A percentile compares a stretch with the other conserved stretches of the same genome.
These are phyloP conservation scores for Alternaria consortialis DNA, from an alignment of 2,329 filamentous ascomycete species.

Conservation along the genomic window DNA sequence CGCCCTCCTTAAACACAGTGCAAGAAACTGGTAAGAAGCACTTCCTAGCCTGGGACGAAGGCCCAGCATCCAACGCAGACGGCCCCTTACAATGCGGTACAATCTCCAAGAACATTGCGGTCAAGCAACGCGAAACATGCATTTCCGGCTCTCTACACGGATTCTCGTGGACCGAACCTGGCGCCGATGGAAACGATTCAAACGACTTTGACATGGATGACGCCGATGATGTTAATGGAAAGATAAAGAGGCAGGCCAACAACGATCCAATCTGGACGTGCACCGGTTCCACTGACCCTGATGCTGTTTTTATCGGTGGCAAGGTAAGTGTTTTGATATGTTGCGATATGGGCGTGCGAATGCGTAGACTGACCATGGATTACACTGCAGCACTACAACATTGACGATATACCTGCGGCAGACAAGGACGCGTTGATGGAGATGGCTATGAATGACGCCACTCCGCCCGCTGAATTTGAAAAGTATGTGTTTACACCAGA, in stretches of 20 bases:
- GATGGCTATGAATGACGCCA: neutral
- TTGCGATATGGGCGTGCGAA: too few relatives aligned
- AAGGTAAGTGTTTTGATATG: neutral
- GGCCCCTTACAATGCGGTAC: conserved; percentile 3
- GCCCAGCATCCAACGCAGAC: neutral
- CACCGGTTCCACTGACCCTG: neutral
- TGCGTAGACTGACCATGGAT: too few relatives aligned
- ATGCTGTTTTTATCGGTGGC: neutral
- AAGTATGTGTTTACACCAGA: neutral
- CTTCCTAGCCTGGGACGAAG: conserved; percentile 2
- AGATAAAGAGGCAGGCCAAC: neutral
- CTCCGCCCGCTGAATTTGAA: neutral
- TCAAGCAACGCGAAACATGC: neutral
- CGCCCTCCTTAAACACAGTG: neutral
- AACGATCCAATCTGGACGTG: neutral
- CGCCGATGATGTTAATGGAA: neutral
- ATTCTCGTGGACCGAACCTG: conserved; percentile 3
- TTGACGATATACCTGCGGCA: neutral
- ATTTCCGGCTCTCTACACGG: neutral
- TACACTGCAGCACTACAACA: neutral
- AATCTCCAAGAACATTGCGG: neutral
- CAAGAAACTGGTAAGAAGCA: neutral
- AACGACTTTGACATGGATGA: neutral
- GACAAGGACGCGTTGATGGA: neutral
- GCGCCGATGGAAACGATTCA: neutral